These are phyloP conservation scores for Lecanicillium sp. DNA, from an alignment of 2,329 filamentous ascomycete species.

Conservation along the genomic window DNA sequence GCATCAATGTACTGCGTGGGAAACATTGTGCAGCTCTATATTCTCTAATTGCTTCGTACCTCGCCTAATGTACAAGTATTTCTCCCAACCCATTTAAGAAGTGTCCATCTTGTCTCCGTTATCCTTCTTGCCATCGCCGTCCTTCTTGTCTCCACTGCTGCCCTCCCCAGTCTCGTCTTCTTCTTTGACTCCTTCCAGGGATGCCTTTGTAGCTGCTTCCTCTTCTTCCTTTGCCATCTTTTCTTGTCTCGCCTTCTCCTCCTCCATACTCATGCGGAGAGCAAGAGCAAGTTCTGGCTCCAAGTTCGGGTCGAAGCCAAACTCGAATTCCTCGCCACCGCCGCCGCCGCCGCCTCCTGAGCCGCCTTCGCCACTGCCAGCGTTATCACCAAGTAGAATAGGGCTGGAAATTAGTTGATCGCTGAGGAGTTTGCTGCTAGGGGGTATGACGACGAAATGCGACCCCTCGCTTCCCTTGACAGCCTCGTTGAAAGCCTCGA, in stretches of 20 bases:
- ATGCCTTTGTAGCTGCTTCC: conserved; percentile 62
- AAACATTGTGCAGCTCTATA: background rate
- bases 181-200: conserved; percentile 75
- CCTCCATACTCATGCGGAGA: conserved; percentile 94
- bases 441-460: conserved; percentile 81
- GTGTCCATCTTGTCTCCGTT: conserved; percentile 83
- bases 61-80: conserved; percentile 26
- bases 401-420: conserved; percentile 85
- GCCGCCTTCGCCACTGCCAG: conserved; percentile 43
- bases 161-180: conserved; percentile 46
- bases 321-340: conserved; percentile 57
- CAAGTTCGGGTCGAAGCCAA: conserved; percentile 81
- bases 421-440: conserved; percentile 83
- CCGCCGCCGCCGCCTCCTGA: conserved; percentile 51
- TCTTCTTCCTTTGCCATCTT: conserved; percentile 73
- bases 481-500: conserved; percentile 85
- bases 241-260: conserved; percentile 90
- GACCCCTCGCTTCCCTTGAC: conserved; percentile 90
- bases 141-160: conserved; percentile 40
- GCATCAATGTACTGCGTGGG: background rate
- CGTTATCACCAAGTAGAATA: conserved; percentile 78
- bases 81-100: conserved; percentile 48
- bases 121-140: conserved; percentile 38
- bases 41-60: conserved; percentile 11
- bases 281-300: conserved; percentile 93